Conservation (phyloP, 2,329 filamentous ascomycete species). For the Aspergillus proliferans region DNA sequence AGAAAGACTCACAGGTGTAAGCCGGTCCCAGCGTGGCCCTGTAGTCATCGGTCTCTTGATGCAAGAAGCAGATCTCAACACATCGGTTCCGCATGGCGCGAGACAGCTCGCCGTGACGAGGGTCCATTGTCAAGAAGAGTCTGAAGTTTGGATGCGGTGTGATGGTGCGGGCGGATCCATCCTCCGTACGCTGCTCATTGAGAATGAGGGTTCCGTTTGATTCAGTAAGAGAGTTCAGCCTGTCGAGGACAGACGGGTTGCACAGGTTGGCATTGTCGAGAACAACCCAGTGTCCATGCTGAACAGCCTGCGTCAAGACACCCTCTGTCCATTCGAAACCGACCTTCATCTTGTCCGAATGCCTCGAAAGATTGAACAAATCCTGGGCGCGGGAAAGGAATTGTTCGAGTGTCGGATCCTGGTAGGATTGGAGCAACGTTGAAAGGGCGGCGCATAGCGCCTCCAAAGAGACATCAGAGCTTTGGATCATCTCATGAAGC, state of each 20-base stretch:
- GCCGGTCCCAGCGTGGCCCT: constrained; percentile 19
- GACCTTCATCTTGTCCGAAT: constrained; percentile 58
- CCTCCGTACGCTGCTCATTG: constrained; percentile 81
- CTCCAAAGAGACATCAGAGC: constrained; percentile 23
- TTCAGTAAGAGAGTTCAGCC: constrained; percentile 89
- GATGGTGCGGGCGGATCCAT: constrained; percentile 74
- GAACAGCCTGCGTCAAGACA: constrained; percentile 77
- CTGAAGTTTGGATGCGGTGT: constrained; percentile 80
- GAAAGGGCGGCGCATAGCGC: constrained; percentile 25
- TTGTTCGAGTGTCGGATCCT: constrained; percentile 42
- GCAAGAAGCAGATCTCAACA: constrained; percentile 74
- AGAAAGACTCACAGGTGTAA: constrained; percentile 33
- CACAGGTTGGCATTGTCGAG: constrained; percentile 97
- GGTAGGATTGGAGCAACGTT: constrained; percentile 36
- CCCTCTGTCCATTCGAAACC: constrained; percentile 97
- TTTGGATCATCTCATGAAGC: constrained; percentile 27
- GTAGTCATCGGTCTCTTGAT: constrained; percentile 24
- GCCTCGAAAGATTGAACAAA: constrained; percentile 49
- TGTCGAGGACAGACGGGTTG: constrained; percentile 86
- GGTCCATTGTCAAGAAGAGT: constrained; percentile 89
- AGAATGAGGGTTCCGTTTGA: constrained; percentile 81
- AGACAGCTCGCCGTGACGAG: constrained; percentile 85
- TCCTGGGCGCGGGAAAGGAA: constrained; percentile 46
- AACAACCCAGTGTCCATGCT: constrained; percentile 84
- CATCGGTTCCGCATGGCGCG: constrained; percentile 94